A percentile compares a stretch with the other conserved stretches of the same genome.
Evolutionary conservation across 805 yeast species (phyloP).

Genomic region (Metschnikowia kofuensis): DNA sequence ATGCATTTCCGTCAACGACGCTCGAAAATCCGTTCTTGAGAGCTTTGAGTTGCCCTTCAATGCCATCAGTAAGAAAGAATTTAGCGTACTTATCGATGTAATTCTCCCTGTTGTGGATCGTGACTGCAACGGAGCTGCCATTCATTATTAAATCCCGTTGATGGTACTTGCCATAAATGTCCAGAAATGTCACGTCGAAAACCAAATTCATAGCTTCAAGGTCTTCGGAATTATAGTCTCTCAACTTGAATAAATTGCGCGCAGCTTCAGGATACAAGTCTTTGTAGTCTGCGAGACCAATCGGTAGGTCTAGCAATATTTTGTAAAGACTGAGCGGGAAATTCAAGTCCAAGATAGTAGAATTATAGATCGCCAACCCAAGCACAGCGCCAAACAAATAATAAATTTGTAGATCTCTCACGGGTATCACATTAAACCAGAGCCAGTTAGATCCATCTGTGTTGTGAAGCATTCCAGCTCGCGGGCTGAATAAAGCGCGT

Average conservation of each 20-base stretch:
- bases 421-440: constrained; percentile 67
- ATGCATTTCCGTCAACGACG: constrained; percentile 78
- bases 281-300: constrained; percentile 60
- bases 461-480: constrained; percentile 61
- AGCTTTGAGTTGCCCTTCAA: constrained; percentile 50
- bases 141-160: constrained; percentile 52
- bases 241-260: constrained; percentile 29
- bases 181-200: constrained; percentile 62
- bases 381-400: constrained; percentile 80
- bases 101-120: constrained; percentile 50
- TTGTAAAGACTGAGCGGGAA: constrained; percentile 79
- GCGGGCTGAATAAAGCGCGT: constrained; percentile 65
- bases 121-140: constrained; percentile 59
- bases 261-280: constrained; percentile 69
- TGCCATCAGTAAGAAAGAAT: constrained; percentile 56
- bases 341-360: constrained; percentile 76
- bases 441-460: constrained; percentile 66
- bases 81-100: constrained; percentile 64
- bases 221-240: constrained; percentile 24
- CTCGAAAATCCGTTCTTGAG: constrained; percentile 69
- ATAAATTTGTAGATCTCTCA: constrained; percentile 52
- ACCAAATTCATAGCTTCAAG: constrained; percentile 45
- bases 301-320: constrained; percentile 55
- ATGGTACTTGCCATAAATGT: constrained; percentile 42
- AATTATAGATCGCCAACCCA: constrained; percentile 88